Evolutionary conservation across 1,139 yeast species (phyloP), one percentile per base, ranked within the genome.

Genomic region (Blastobotrys buckinghamii): DNA sequence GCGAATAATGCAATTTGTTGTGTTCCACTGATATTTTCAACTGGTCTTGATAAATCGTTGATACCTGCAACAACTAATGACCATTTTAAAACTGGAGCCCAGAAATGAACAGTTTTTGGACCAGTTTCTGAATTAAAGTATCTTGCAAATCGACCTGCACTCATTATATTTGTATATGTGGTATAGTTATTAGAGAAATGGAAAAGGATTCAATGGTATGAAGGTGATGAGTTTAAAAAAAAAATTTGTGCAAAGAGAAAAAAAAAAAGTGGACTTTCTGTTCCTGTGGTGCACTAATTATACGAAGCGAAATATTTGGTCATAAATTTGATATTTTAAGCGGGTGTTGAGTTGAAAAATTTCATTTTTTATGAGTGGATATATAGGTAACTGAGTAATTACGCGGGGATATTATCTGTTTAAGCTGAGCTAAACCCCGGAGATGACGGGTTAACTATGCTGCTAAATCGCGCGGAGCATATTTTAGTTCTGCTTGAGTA

Each of bases 61-160:
- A 87, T 75, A 48, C 98, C 97, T 15, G 97, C 97, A 59, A 88
- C 61, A 30, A 90, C 97, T 55, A 92, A 75, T 15, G 87, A 75
- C 98, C 98, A 92, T 73, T 85, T 55, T 19, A 36, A 19, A 36
- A 36, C 39, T 36, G 39, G 39, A 54, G 59, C 90, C 97, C 97
- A 92, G 71, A 92, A 92, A 66, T 92, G 98, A 52, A 92, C 90
- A 24, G 97, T 92, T 65, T 72, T 81, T 33, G 97, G 97, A 33
- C 98, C 98, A 16, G 97, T 87, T 65, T 86, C 95, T 22, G 96
- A 82, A 62, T 82, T 78, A 66, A 87, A 66, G 64, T 82, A 88
- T 61, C 86, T 76, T 53, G 78, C 70, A 66, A 90, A 85, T 53
- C 70, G 63, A 29, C 69, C 59, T 29, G 63, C 59, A 30, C 63